Evolutionary conservation across 148 eudicot genomes (phyloP).

Genomic region (Rhododendron ovatum): DNA sequence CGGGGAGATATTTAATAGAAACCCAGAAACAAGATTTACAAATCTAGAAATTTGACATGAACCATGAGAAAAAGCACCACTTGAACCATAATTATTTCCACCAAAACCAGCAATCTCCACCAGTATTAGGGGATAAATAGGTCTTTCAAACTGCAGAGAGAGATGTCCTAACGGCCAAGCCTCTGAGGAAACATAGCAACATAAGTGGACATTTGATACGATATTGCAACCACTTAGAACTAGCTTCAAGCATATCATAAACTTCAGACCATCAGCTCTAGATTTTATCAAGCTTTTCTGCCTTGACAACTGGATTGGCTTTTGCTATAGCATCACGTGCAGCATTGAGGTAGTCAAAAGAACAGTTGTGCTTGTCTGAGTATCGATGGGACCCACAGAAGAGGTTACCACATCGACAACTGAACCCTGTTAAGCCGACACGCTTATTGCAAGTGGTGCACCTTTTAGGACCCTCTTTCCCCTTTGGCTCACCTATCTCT

Average conservation of each 20-base stretch:
- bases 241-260: slow-evolving; percentile 18
- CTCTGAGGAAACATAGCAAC: slow-evolving; percentile 14
- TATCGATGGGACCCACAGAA: slow-evolving; percentile 72
- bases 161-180: not conserved
- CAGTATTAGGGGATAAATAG: slow-evolving; percentile 8
- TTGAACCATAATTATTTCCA: not conserved
- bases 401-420: slow-evolving; percentile 56
- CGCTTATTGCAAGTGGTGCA: slow-evolving; percentile 59
- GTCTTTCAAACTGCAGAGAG: slow-evolving; percentile 15
- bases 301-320: slow-evolving; percentile 58
- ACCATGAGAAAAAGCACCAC: not conserved
- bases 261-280: slow-evolving; percentile 12
- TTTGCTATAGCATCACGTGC: slow-evolving; percentile 62
- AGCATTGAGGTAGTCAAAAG: slow-evolving; percentile 56
- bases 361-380: slow-evolving; percentile 69
- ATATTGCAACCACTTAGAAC: slow-evolving; percentile 32
- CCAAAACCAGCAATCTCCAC: slow-evolving; percentile 12
- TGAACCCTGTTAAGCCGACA: slow-evolving; percentile 68
- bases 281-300: slow-evolving; percentile 50
- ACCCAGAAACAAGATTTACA: slow-evolving; percentile 7
- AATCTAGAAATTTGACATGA: not conserved
- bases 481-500: slow-evolving; percentile 27
- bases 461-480: slow-evolving; percentile 49
- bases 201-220: slow-evolving; percentile 10
- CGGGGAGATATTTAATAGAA: not conserved